Evolutionary conservation across 2,329 filamentous ascomycete genomes (phyloP).

Genomic region (Pseudocercospora fijiensis): DNA sequence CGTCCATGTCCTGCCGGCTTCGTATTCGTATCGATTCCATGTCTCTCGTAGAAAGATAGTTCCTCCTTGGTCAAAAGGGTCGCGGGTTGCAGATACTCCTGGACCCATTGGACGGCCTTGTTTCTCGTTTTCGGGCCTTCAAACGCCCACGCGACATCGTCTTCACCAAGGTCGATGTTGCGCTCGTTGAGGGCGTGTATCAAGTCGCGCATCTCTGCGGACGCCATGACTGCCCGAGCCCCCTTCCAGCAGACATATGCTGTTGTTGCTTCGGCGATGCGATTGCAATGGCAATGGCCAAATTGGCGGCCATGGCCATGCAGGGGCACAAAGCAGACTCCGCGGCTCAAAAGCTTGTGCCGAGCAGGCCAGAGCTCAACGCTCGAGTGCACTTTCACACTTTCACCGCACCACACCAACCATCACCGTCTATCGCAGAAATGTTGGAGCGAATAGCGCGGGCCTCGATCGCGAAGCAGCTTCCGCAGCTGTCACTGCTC

Average conservation of each 20-base stretch:
- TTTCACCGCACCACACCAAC: neutral
- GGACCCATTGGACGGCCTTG: constrained; percentile 47
- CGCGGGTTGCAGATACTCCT: constrained; percentile 47
- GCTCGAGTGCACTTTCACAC: constrained; percentile 1
- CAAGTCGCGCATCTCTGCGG: constrained; percentile 41
- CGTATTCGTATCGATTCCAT: constrained; percentile 5
- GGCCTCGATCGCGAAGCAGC: constrained; percentile 13
- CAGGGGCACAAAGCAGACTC: neutral
- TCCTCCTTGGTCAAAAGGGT: constrained; percentile 53
- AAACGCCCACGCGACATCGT: constrained; percentile 52
- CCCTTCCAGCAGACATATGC: too few relatives aligned
- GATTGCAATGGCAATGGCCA: too few relatives aligned
- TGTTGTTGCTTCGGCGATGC: constrained; percentile 8
- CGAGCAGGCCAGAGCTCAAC: neutral
- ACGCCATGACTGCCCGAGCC: constrained; percentile 22
- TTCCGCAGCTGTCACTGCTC: constrained; percentile 14
- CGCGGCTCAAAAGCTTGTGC: neutral
- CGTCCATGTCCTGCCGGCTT: constrained; percentile 32
- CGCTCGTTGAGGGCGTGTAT: constrained; percentile 48
- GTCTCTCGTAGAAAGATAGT: constrained; percentile 44
- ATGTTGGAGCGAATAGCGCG: constrained; percentile 21
- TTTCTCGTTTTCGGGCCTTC: constrained; percentile 44
- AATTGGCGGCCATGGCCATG: constrained; percentile 1
- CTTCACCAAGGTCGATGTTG: constrained; percentile 45
- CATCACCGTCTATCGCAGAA: neutral